Evolutionary conservation across 139 green algal species (phyloP).

Genomic region (Nannochloris sp.): DNA sequence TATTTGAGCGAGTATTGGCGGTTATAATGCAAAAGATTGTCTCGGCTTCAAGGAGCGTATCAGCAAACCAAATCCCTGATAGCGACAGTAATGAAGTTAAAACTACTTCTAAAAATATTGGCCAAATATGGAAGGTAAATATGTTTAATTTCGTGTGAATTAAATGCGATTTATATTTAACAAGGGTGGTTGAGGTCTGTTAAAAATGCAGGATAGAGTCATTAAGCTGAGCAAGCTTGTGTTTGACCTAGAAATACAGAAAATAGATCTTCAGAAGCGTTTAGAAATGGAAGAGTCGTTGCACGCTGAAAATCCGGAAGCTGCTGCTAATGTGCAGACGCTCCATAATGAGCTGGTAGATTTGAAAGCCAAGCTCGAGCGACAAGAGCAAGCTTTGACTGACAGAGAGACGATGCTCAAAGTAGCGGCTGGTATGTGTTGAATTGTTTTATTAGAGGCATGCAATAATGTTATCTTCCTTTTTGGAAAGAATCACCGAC

Average conservation of each 20-base stretch:
- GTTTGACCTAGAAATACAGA: slow-evolving; percentile 2
- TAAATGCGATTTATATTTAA: no score
- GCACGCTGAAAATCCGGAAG: neutral
- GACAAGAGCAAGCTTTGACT: neutral
- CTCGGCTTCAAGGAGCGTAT: no score
- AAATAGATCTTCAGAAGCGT: neutral
- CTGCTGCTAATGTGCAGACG: neutral
- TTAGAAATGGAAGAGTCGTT: neutral
- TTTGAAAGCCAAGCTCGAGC: neutral
- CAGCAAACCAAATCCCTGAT: no score
- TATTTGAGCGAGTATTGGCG: no score
- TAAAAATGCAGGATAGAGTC: slow-evolving; percentile 15
- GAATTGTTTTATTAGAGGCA: neutral
- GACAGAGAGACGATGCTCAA: slow-evolving; percentile 1
- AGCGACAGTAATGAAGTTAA: no score
- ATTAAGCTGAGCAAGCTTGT: slow-evolving; percentile 14
- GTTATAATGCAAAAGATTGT: no score
- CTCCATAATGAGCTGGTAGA: slow-evolving; percentile 8
- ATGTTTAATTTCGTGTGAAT: no score
- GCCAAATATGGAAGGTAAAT: no score
- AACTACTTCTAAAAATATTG: no score
- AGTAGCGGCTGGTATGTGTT: slow-evolving; percentile 8
- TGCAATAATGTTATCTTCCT: neutral
- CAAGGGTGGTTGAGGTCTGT: no score
- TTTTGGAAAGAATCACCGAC: no score